Percentiles rank a stretch among this genome's conserved stretches.
phyloP scores from a whole-genome alignment of 2,329 filamentous ascomycete species.

The Lachnellula subtilissima region DNA sequence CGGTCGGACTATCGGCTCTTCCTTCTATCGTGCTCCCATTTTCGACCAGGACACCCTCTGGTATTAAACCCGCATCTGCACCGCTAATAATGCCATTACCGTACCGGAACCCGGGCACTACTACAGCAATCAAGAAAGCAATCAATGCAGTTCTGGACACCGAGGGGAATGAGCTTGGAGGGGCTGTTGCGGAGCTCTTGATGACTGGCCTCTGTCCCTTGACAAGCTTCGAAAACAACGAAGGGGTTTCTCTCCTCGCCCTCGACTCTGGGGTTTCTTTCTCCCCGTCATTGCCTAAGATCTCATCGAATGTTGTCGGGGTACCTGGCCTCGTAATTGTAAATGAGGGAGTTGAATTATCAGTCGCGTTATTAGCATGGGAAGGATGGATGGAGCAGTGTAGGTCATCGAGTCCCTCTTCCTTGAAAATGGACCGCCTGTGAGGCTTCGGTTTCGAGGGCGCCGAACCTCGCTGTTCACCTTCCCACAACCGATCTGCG shows the following conservation, averaged over 20 bases:
- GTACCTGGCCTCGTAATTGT: background rate
- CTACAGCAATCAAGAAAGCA: slow-evolving; percentile 45
- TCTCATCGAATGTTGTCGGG: slow-evolving; percentile 7
- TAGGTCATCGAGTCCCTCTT: slow-evolving; percentile 28
- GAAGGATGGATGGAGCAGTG: slow-evolving; percentile 14
- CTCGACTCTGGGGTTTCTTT: slow-evolving; percentile 5
- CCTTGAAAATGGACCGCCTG: slow-evolving; percentile 22
- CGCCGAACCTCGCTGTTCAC: slow-evolving; percentile 10
- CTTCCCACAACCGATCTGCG: slow-evolving; percentile 21
- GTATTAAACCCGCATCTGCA: slow-evolving; percentile 45
- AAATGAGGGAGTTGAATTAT: background rate
- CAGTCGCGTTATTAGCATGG: slow-evolving; percentile 1
- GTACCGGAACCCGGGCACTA: slow-evolving; percentile 43
- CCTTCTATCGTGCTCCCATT: slow-evolving; percentile 32
- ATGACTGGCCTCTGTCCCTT: slow-evolving; percentile 34
- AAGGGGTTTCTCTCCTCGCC: background rate
- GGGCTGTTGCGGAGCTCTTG: slow-evolving; percentile 40
- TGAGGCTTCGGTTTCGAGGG: slow-evolving; percentile 12
- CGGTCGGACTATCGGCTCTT: slow-evolving; percentile 45
- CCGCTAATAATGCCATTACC: slow-evolving; percentile 38
- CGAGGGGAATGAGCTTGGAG: slow-evolving; percentile 38
- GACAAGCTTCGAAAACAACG: slow-evolving; percentile 20
- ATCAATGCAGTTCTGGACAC: slow-evolving; percentile 44
- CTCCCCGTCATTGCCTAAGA: slow-evolving; percentile 2
- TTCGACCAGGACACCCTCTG: slow-evolving; percentile 28